phyloP scores from a whole-genome alignment of 805 yeast genomes.

The Saccharomycopsis vini region DNA sequence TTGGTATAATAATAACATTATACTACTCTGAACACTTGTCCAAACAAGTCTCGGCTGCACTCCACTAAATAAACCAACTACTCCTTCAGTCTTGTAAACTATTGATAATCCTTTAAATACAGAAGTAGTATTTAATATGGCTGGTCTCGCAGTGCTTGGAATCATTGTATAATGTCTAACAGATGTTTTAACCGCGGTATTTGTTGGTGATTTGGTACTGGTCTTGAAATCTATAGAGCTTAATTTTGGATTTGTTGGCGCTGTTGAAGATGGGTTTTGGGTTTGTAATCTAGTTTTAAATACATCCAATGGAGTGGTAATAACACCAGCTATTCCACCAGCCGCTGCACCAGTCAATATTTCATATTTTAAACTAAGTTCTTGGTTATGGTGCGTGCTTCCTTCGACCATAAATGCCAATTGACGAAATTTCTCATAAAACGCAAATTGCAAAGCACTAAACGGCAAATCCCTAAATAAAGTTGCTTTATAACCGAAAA shows the following conservation, averaged over 20 bases:
- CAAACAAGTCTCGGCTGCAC: slow-evolving; percentile 95
- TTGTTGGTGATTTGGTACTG: slow-evolving; percentile 3
- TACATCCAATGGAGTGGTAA: slow-evolving; percentile 90
- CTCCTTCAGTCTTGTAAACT: slow-evolving; percentile 67
- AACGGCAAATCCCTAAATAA: slow-evolving; percentile 88
- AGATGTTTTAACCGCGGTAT: not conserved
- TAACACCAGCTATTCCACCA: slow-evolving; percentile 82
- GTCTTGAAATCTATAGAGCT: not conserved
- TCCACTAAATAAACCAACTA: slow-evolving; percentile 77
- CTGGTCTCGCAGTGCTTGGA: slow-evolving; percentile 17
- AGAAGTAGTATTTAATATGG: slow-evolving; percentile 23
- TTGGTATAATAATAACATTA: slow-evolving; percentile 87
- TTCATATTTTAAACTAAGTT: slow-evolving; percentile 53
- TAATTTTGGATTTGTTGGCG: slow-evolving; percentile 11
- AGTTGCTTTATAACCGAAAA: slow-evolving; percentile 92
- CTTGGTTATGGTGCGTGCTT: slow-evolving; percentile 27
- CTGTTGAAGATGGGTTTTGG: slow-evolving; percentile 36
- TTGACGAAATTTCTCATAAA: slow-evolving; percentile 75
- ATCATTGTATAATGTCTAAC: slow-evolving; percentile 7
- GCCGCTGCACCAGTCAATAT: slow-evolving; percentile 89
- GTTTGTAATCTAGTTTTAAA: slow-evolving; percentile 91
- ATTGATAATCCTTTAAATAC: slow-evolving; percentile 42
- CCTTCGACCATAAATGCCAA: slow-evolving; percentile 39
- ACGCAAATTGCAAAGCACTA: slow-evolving; percentile 92
- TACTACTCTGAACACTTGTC: slow-evolving; percentile 92